A percentile compares a stretch with the other conserved stretches of the same genome.
phyloP scores from a whole-genome alignment of 371 early-diverging fungal genomes.

The Smittium mucronatum region DNA sequence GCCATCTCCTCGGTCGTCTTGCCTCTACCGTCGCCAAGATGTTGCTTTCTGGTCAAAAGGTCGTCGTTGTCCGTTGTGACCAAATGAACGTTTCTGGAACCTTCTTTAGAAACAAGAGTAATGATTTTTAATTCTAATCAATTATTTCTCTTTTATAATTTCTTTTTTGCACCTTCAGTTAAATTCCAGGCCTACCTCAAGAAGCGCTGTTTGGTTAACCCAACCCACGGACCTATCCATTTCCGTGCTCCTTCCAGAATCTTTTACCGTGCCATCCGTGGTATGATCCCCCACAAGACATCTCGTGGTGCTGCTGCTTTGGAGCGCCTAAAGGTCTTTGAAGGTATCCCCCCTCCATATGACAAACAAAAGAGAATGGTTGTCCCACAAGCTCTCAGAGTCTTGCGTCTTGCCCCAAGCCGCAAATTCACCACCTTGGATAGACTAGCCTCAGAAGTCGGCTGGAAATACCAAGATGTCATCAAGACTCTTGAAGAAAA shows the following conservation, averaged over 20 bases:
- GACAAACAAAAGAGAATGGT: slow-evolving; percentile 94
- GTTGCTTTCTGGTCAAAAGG: slow-evolving; percentile 93
- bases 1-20: slow-evolving; percentile 98
- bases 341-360: slow-evolving; percentile 98
- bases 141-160: background rate
- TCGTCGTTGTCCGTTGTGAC: slow-evolving; percentile 97
- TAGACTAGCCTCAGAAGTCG: slow-evolving; percentile 91
- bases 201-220: slow-evolving; percentile 99
- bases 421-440: slow-evolving; percentile 95
- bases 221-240: slow-evolving; percentile 97
- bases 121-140: background rate
- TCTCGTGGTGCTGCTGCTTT: slow-evolving; percentile 95
- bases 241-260: slow-evolving; percentile 98
- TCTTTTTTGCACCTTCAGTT: slow-evolving; percentile 17
- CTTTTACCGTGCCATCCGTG: slow-evolving; percentile 95
- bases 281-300: slow-evolving; percentile 99
- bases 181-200: slow-evolving; percentile 94
- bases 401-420: slow-evolving; percentile 89
- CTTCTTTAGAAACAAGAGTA: slow-evolving; percentile 95
- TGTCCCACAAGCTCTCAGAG: slow-evolving; percentile 92
- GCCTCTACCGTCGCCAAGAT: slow-evolving; percentile 98
- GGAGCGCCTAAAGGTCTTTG: slow-evolving; percentile 95
- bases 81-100: slow-evolving; percentile 95
- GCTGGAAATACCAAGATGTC: slow-evolving; percentile 99
- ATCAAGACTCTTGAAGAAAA: slow-evolving; percentile 92